phyloP scores from a whole-genome alignment of 768 basidiomycete species.

The Termitomyces sp. region DNA sequence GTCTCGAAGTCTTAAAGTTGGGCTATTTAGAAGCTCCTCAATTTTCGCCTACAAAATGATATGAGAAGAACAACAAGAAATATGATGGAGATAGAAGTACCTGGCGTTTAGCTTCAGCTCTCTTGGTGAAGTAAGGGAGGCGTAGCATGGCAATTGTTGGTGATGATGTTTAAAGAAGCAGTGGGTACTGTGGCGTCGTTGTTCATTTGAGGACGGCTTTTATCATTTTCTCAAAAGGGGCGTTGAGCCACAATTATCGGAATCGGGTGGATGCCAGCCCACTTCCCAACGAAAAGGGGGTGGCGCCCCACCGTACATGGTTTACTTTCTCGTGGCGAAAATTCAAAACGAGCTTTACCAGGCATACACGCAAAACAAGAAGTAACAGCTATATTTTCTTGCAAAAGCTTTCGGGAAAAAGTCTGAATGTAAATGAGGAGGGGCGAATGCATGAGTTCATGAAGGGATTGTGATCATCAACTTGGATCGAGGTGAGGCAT shows the following conservation, averaged over 20 bases:
- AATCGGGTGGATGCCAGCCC: neutral
- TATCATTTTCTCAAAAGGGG: constrained; percentile 1
- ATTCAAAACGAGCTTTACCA: neutral
- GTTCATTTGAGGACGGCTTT: neutral
- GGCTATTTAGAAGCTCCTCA: neutral
- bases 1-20: neutral
- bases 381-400: neutral
- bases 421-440: neutral
- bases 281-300: constrained; percentile 2
- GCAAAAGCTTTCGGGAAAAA: neutral
- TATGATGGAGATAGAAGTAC: neutral
- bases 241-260: neutral
- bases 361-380: neutral
- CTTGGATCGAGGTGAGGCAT: neutral
- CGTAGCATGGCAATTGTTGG: neutral
- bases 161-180: neutral
- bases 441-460: neutral
- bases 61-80: neutral
- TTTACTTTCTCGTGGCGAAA: neutral
- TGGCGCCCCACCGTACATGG: neutral
- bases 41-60: neutral
- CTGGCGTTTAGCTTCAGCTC: neutral
- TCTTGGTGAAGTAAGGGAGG: neutral
- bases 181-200: neutral
- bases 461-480: neutral